Base-by-base conservation (phyloP, 768 basidiomycete genomes). In the Rhodosporidiobolus sp. region DNA sequence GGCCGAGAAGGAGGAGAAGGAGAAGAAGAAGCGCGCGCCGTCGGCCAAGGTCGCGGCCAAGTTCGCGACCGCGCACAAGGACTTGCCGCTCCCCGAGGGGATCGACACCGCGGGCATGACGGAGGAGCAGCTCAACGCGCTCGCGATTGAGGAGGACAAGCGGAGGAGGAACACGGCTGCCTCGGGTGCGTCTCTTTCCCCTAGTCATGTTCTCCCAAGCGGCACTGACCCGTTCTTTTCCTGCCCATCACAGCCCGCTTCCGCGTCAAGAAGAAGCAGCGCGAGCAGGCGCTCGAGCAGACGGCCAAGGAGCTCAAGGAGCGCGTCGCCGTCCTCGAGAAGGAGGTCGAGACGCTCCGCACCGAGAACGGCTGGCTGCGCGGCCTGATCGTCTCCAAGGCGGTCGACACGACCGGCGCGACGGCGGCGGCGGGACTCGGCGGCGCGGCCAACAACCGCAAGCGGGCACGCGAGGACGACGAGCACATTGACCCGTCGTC, bases 261-360 rank as follows among this genome's bases (percentile, higher is more conserved):
- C 85, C 86, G 93, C 70, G 82, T 92, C 79, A 96, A 95, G 86
- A 96, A 96, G 85, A 96, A 96, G 84, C 92, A 94, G 82, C 85
- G 94, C 22, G 94, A 96, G 82, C 89, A 87, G 4, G 93, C 94
- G 24, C 84, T 95, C 30, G 94, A 95, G 82, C 86, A 85, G 54
- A 88, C 87, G 77, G 87, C 90, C 24, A 92, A 92, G 83, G 92
- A 94, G 79, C 85, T 95, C 24, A 90, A 92, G 79, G 83, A 83
- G 0, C 86, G 88, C 63, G 91, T 94, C 22, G 84, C 82, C 65
- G 90, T 90, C 78, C 85, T 96, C 22, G 94, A 96, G 83, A 86
- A 90, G 80, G 92, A 95, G 81, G 94, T 94, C 81, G 93, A 95
- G 81, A 88, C 86, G 0, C 84, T 94, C 61, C 84, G 91, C 59